Conservation (phyloP, 768 basidiomycete species). For the Clathrus columnatus region DNA sequence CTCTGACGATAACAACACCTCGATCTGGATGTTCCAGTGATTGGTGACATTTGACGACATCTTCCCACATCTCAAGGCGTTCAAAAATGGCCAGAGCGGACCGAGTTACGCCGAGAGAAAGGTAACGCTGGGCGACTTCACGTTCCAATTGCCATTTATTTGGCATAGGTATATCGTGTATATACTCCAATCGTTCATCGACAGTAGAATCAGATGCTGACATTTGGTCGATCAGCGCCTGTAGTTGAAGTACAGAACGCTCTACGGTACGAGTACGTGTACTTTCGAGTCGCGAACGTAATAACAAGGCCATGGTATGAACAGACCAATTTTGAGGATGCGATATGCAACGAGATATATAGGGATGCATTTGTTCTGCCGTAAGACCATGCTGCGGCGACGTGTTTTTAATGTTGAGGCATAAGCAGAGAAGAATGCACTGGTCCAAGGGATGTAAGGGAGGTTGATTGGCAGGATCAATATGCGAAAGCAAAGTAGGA, state of each 20-base stretch:
- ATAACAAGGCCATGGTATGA: conserved; percentile 91
- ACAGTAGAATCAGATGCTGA: conserved; percentile 72
- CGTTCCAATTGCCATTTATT: conserved; percentile 90
- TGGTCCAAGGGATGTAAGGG: conserved; percentile 90
- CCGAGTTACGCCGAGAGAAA: conserved; percentile 78
- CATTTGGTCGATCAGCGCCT: conserved; percentile 96
- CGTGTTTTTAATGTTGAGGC: conserved; percentile 82
- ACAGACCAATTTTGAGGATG: conserved; percentile 94
- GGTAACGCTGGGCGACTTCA: conserved; percentile 78
- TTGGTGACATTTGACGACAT: conserved; percentile 83
- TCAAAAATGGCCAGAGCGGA: conserved; percentile 93
- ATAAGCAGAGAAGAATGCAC: conserved; percentile 82
- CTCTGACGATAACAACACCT: conserved; percentile 72
- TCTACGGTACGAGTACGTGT: conserved; percentile 88
- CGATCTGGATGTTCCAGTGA: conserved; percentile 71
- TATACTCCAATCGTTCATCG: conserved; percentile 67
- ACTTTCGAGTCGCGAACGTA: conserved; percentile 87
- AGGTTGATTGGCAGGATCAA: conserved; percentile 80
- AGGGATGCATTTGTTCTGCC: conserved; percentile 85
- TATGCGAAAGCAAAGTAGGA: conserved; percentile 42
- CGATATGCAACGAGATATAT: conserved; percentile 79
- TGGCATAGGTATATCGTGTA: conserved; percentile 76
- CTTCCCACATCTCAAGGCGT: conserved; percentile 97
- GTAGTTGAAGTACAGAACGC: conserved; percentile 83
- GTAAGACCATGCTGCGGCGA: conserved; percentile 88